Evolutionary conservation across 176 grass and related monocot genomes (phyloP), one percentile per base, ranked within the genome.

Genomic region (Musa itinerans): DNA sequence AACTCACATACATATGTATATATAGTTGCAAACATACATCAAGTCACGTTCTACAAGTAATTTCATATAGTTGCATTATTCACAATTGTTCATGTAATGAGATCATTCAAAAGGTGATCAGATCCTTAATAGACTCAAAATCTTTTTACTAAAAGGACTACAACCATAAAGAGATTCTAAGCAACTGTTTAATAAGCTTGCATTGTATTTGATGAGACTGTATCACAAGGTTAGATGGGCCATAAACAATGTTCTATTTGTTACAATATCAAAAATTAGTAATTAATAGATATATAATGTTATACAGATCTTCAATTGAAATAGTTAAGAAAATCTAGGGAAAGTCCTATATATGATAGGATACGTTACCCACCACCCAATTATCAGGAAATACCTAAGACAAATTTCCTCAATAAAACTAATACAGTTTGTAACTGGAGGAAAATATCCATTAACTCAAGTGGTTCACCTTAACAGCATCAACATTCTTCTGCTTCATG

Each of bases 401-500:
- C 4, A 66, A 66, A 26, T 66, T 13, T 66, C 26, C 1, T 23
- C 57, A 29, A 19, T n/a, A 21, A 68, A 34, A 11, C 11, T 68
- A 53, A 48, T 54, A 21, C 54, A 19, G 0, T 43, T 27, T 27
- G 15, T 34, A 68, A 51, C 50, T 61, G 14, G 20, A 71, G 9
- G 71, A 17, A 63, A 22, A 61, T 50, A 6, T 54, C 21, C 10
- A 25, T 48, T 68, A 15, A 56, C 19, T 19, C 8, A 51, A 63
- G 77, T 2, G 56, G 53, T 68, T 73, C 86, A 92, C 93, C 85
- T 98, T 98, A 73, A 98, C 81, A 80, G 95, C 90, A 76, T 98
- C 90, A 50, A 93, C 83, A 83, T 94, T 98, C 77, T 94, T 98
- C 67, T 98, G 95, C 79, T 98, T 98, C 95, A 98, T 98, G 27